A percentile compares a stretch with the other conserved stretches of the same genome.
Conservation (phyloP, 371 early-diverging fungal species). For the Actinomortierella ambigua region DNA sequence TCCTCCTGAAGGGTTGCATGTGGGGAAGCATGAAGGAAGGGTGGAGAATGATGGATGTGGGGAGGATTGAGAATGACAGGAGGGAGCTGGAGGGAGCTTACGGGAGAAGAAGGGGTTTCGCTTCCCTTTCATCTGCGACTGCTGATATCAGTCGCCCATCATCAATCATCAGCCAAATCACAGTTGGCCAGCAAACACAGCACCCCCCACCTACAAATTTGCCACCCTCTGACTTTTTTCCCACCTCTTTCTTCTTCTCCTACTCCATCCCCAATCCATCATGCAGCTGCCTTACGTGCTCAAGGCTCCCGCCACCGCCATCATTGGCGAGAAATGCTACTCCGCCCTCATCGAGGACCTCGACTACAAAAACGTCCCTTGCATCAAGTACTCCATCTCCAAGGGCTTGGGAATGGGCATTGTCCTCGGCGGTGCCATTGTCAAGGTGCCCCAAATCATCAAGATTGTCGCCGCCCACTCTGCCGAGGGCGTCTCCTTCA, state of each 20-base stretch:
- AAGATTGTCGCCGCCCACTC: constrained; percentile 81
- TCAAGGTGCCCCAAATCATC: constrained; percentile 96
- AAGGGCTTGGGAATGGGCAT: constrained; percentile 93
- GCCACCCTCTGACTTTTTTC: not conserved
- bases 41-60: no score
- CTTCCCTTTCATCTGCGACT: no score
- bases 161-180: no score
- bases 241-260: not conserved
- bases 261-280: not conserved
- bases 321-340: constrained; percentile 78
- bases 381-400: constrained; percentile 83
- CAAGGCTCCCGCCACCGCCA: constrained; percentile 58
- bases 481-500: constrained; percentile 81
- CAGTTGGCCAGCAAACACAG: no score
- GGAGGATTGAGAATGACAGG: no score
- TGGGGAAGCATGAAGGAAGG: no score
- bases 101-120: no score
- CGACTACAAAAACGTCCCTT: constrained; percentile 66
- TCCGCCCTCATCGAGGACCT: constrained; percentile 68
- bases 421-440: constrained; percentile 85
- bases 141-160: no score
- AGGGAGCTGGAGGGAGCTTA: no score
- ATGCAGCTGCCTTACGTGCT: constrained; percentile 55
- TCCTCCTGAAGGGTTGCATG: no score
- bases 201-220: no score